A percentile compares a stretch with the other conserved stretches of the same genome.
Conservation (phyloP, 1,139 yeast genomes). For the Saccharomyces hybrid region DNA sequence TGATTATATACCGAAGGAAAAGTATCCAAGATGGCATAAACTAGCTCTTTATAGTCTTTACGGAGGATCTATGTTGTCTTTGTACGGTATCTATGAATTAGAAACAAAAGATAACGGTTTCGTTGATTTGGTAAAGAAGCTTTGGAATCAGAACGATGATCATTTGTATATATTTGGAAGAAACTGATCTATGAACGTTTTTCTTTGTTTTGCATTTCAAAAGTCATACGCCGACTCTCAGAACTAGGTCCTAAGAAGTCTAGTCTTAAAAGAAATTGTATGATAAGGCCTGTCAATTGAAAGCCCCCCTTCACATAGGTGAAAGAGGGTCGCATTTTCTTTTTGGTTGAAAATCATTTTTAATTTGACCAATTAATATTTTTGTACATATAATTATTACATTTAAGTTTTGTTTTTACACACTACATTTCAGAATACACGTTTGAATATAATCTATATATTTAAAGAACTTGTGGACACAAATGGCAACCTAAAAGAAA, state of each 20-base stretch:
- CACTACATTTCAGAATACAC: no score
- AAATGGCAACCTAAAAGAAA: no score
- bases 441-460: no score
- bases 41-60: constrained; percentile 57
- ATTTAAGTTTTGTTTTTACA: no score
- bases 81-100: constrained; percentile 74
- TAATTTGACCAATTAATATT: no score
- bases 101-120: constrained; percentile 66
- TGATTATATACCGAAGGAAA: constrained; percentile 82
- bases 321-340: no score
- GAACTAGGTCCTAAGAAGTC: background rate
- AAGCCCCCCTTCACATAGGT: no score
- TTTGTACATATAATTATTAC: no score
- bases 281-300: background rate
- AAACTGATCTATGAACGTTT: constrained; percentile 2
- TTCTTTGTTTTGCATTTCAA: background rate
- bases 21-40: constrained; percentile 65
- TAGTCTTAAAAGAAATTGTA: background rate
- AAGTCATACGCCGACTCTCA: background rate
- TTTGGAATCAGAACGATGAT: constrained; percentile 37
- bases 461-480: no score
- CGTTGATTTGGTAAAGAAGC: constrained; percentile 38
- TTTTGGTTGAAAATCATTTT: no score
- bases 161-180: constrained; percentile 24
- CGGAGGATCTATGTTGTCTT: constrained; percentile 60